phyloP scores from a whole-genome alignment of 345 rosid genomes.

The Orychophragmus violaceus region DNA sequence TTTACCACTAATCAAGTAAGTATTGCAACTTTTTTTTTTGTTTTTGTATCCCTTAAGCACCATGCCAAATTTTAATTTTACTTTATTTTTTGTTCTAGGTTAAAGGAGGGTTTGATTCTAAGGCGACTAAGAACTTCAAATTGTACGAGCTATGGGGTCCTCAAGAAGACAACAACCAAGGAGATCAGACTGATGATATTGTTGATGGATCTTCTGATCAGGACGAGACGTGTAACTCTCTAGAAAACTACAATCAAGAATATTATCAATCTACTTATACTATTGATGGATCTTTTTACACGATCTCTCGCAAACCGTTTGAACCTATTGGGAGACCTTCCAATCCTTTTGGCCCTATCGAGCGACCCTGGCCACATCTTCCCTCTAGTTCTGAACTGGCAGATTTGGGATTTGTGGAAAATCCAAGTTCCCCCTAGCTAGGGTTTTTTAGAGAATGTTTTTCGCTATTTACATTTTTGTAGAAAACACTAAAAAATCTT shows the following conservation, averaged over 20 bases:
- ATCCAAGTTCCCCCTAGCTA: not conserved
- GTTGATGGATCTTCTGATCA: slow-evolving; percentile 42
- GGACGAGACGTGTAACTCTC: not conserved
- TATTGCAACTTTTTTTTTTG: no score
- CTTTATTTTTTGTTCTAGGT: slow-evolving; percentile 15
- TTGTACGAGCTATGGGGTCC: slow-evolving; percentile 48
- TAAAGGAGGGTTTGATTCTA: slow-evolving; percentile 39
- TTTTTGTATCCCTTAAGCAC: no score
- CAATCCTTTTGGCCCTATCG: slow-evolving; percentile 34
- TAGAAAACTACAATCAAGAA: not conserved
- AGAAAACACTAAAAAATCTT: not conserved
- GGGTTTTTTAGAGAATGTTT: not conserved
- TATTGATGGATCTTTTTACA: slow-evolving; percentile 45
- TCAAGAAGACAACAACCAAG: slow-evolving; percentile 24
- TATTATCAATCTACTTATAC: slow-evolving; percentile 21
- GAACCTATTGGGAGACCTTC: slow-evolving; percentile 23
- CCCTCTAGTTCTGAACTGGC: not conserved
- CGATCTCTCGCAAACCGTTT: slow-evolving; percentile 39
- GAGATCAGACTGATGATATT: slow-evolving; percentile 20
- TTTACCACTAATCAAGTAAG: no score
- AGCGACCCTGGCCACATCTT: slow-evolving; percentile 1
- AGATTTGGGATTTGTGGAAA: not conserved
- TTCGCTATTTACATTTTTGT: not conserved
- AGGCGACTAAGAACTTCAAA: slow-evolving; percentile 45
- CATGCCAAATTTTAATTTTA: no score